Base-by-base conservation (phyloP, 2,329 filamentous ascomycete genomes). In the Cercospora zeina region DNA sequence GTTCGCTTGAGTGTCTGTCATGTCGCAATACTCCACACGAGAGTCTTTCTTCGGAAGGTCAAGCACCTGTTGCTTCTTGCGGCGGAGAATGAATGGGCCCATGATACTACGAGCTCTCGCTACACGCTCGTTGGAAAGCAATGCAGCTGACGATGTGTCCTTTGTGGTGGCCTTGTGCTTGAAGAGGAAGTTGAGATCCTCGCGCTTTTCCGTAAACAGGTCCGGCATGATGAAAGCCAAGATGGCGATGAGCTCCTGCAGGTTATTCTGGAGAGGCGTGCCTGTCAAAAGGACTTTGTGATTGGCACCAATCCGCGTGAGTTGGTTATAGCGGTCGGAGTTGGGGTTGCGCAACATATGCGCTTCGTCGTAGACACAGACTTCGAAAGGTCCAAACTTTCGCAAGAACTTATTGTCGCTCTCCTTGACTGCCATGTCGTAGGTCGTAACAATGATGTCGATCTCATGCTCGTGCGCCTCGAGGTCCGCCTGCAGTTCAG, bases 171-270 rank as follows among this genome's bases (percentile, higher is more conserved):
- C 90, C 72, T 96, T 96, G 73, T 96, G 90, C 68, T 91, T 91
- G 78, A 99, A 99, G 53, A 97, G 89, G 57, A 87, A 89, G 61
- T 89, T 83, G n/a, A 99, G 82, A 64, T 93, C 86, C 8, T 95
- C 87, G 69, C 89, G 86, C 66, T 89, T 87, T 36, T 88, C 84
- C 9, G 85, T 81, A 74, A 99, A 99, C 36, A 97, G 83, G 7
- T 85, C 79, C 0, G 95, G 95, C 76, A 97, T 89, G 71, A 99
- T 92, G 73, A 99, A 97, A n/a, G 89, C 91, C 11, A 99, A 84
- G 13, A 99, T 84, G 2, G 92, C 90, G 42, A 92, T 89, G 71
- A 99, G 85, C 77, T 99, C 95, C 72, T 93, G 88, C 19, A 99
- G 81, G 74, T 97, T 97, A 78, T 99, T 96, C 75, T 96, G 91